Evolutionary conservation across 176 grass and related monocot species (phyloP).

Genomic region (Zea luxurians): DNA sequence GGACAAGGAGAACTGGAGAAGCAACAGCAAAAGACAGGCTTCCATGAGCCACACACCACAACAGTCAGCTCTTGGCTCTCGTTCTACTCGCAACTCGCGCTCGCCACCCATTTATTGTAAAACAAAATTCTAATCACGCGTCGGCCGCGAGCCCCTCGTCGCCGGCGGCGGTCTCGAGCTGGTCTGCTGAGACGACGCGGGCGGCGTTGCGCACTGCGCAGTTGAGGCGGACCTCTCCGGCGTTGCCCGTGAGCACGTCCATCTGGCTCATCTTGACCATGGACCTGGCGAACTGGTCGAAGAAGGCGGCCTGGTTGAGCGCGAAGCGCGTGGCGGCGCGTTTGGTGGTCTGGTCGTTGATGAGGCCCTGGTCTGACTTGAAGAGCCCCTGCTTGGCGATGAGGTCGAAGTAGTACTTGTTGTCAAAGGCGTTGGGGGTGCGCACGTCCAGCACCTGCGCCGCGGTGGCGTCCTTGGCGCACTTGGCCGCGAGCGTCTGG

Average conservation of each 20-base stretch:
- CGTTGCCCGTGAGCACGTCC: not conserved
- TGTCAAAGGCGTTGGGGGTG: conserved; percentile 40
- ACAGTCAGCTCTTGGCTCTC: no score
- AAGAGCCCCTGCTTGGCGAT: conserved; percentile 25
- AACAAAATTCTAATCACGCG: no score
- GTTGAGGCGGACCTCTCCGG: conserved; percentile 42
- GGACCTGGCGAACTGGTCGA: conserved; percentile 41
- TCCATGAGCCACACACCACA: no score
- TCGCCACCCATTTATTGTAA: no score
- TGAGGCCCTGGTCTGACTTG: conserved; percentile 44
- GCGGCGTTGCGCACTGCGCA: conserved; percentile 11
- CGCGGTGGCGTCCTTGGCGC: not conserved
- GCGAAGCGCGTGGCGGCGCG: conserved; percentile 27
- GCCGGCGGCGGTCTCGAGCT: no score
- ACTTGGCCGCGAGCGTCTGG: not conserved
- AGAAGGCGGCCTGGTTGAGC: conserved; percentile 45
- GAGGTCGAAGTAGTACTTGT: conserved; percentile 29
- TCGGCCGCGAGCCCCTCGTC: no score
- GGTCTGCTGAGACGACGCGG: not conserved
- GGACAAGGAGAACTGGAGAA: no score
- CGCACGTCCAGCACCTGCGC: conserved; percentile 9
- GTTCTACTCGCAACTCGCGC: no score
- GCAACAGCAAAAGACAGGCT: no score
- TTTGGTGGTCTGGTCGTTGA: conserved; percentile 13
- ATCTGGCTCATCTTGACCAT: conserved; percentile 46